phyloP scores from a whole-genome alignment of 331 rosid genomes.

The Dryas integrifolia region DNA sequence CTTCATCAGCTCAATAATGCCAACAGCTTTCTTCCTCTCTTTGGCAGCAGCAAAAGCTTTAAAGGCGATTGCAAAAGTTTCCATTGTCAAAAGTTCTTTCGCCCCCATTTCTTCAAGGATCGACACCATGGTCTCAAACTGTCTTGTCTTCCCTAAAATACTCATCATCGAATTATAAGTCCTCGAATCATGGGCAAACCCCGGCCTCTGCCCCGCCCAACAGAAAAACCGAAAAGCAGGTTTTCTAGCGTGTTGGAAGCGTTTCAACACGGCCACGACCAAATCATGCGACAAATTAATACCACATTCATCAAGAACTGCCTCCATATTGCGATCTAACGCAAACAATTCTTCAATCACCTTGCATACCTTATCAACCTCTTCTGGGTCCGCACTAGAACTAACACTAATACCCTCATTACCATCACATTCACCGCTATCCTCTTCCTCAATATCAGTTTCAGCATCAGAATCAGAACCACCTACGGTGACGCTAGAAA shows the following conservation, averaged over 20 bases:
- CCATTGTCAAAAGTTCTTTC: constrained; percentile 64
- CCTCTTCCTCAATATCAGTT: constrained; percentile 26
- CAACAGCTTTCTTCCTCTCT: constrained; percentile 80
- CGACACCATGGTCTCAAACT: constrained; percentile 79
- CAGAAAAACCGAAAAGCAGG: constrained; percentile 86
- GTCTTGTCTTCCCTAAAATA: constrained; percentile 76
- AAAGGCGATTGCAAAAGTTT: constrained; percentile 66
- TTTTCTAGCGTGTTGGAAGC: constrained; percentile 79
- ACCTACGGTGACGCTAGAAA: constrained; percentile 28
- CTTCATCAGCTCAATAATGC: constrained; percentile 82
- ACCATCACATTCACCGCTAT: constrained; percentile 24
- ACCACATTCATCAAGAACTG: constrained; percentile 64
- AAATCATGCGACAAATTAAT: constrained; percentile 63
- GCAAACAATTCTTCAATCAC: constrained; percentile 87
- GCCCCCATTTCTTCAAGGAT: constrained; percentile 83
- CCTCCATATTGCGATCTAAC: constrained; percentile 85
- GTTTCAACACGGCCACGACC: constrained; percentile 64
- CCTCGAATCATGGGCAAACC: constrained; percentile 58
- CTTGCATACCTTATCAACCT: constrained; percentile 72
- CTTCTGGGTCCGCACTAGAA: constrained; percentile 47
- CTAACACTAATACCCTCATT: constrained; percentile 19
- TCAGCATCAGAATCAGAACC: constrained; percentile 39
- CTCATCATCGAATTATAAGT: constrained; percentile 70
- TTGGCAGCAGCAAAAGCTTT: constrained; percentile 72
- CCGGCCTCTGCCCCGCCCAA: constrained; percentile 70